Base-by-base conservation (phyloP, 768 basidiomycete species). In the Boletus reticulatus region DNA sequence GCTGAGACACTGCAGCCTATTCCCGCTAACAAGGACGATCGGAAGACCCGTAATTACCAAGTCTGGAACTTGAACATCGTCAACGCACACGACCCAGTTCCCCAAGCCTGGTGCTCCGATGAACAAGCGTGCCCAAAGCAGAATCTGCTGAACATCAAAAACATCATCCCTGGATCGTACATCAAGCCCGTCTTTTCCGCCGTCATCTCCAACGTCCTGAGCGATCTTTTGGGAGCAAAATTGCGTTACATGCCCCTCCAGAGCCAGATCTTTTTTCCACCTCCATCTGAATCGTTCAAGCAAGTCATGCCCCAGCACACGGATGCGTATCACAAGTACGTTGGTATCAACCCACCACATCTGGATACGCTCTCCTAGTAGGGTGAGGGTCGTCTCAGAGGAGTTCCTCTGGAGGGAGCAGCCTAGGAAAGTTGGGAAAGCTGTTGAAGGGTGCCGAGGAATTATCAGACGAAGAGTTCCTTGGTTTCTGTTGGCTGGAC, bases 61-160 rank as follows among this genome's bases (percentile, higher is more conserved):
- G 55, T 31, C 31, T 62, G 61, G 60, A 62, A 61, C 34, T 31
- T 19, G n/a, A 61, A 62, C 38, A 39, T 61, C 29, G 47, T 57
- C 22, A 62, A 62, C 20, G 20, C 24, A 4, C 47, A 38, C 6
- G 55, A 62, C n/a, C 45, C 52, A 6, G 50, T 61, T 13, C 59
- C 61, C n/a, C 59, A 62, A 46, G 55, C 59, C 8, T 62, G 61
- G 61, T 27, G 38, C 38, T 13, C 27, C 6, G 27, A 39, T 9
- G 4, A 29, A 16, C 24, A 20, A 29, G n/a, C 20, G 10, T 14
- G 16, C 13, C 37, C 37, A 4, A 50, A 9, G 48, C 48, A 50
- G 38, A 50, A 50, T 29, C 14, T 50, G n/a, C 6, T 4, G 6
- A 50, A 50, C 39, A 5, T 42, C 39, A 4, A 19, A 13, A 13